Base-by-base conservation (phyloP, 2,329 filamentous ascomycete species). In the Gaeumannomyces tritici region DNA sequence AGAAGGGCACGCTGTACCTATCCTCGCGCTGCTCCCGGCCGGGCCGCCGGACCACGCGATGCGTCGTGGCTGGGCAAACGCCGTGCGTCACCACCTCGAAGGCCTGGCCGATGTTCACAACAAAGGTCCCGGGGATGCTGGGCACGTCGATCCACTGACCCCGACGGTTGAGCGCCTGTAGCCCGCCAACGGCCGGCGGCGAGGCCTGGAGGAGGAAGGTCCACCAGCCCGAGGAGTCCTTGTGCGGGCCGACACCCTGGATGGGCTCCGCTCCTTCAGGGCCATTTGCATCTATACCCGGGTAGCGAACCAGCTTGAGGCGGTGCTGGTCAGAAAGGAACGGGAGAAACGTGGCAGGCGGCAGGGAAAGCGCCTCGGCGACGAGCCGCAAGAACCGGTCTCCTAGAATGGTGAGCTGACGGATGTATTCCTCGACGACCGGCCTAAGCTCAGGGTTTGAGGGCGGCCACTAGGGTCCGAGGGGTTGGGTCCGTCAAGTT, bases 151-250 rank as follows among this genome's bases (percentile, higher is more conserved):
- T 70, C 83, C 82, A 85, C 1, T 69, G 65, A 1, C 79, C 80
- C 0, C 68, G 67, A 55, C 75, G 74, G 63, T 79, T 79, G 21
- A 85, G 75, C 0, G 79, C 80, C 67, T 85, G 79, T 0, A 85
- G 72, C 0, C 82, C 79, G 54, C 76, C 69, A 1, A 79, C 73
- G 12, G 77, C 72, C 4, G 82, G 79, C 3, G 79, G 77, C 0
- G 80, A 83, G 8, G 83, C 81, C 69, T 88, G 85, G 1, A 85
- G 78, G 4, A 88, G 77, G 65, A 88, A 87, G 0, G 85, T 87
- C 74, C 84, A 83, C 83, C 83, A 87, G 4, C 84, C 84, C 0
- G 83, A 85, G 0, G 80, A 86, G 69, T 85, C 83, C 67, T 86
- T 86, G 72, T 87, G 84, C 0, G 84, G 80, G 0, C 84, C 84